Conservation (phyloP, 2,329 filamentous ascomycete genomes). For the Purpureocillium lavendulum region DNA sequence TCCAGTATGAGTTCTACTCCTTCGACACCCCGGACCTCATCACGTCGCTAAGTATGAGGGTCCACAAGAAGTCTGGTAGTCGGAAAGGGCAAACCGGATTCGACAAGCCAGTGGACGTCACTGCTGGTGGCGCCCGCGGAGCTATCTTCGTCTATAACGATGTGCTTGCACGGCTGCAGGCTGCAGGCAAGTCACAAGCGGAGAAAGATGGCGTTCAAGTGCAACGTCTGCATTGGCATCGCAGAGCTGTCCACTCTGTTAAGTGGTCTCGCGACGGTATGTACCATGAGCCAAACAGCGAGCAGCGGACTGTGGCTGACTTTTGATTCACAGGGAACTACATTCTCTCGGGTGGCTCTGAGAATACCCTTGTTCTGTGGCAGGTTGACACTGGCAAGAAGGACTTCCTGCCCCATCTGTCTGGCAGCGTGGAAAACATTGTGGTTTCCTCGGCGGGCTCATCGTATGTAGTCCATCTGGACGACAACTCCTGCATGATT, state of each 20-base stretch:
- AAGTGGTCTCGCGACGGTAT: slow-evolving; percentile 90
- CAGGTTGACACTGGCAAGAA: slow-evolving; percentile 80
- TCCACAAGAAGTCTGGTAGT: slow-evolving; percentile 16
- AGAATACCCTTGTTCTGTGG: slow-evolving; percentile 87
- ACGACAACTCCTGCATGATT: slow-evolving; percentile 88
- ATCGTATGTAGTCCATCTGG: slow-evolving; percentile 75
- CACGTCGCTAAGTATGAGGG: slow-evolving; percentile 57
- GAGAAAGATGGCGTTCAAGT: slow-evolving; percentile 43
- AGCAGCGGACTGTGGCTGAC: slow-evolving; percentile 18
- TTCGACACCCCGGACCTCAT: slow-evolving; percentile 56
- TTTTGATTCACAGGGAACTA: slow-evolving; percentile 69
- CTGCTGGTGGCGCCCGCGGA: slow-evolving; percentile 68
- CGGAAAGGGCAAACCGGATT: slow-evolving; percentile 17
- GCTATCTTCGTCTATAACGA: slow-evolving; percentile 77
- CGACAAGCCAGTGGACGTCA: slow-evolving; percentile 55
- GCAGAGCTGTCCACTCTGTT: slow-evolving; percentile 70
- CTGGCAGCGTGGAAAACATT: slow-evolving; percentile 75
- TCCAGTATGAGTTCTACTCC: slow-evolving; percentile 46
- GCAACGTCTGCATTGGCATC: slow-evolving; percentile 84
- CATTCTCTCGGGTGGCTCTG: slow-evolving; percentile 82
- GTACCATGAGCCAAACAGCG: slow-evolving; percentile 2
- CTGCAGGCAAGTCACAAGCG: slow-evolving; percentile 26
- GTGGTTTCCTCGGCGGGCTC: slow-evolving; percentile 72
- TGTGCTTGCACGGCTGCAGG: slow-evolving; percentile 50
- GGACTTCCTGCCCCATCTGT: slow-evolving; percentile 84